A percentile compares a stretch with the other conserved stretches of the same genome.
Conservation (phyloP, 2,329 filamentous ascomycete species). For the Catunica adiposa region DNA sequence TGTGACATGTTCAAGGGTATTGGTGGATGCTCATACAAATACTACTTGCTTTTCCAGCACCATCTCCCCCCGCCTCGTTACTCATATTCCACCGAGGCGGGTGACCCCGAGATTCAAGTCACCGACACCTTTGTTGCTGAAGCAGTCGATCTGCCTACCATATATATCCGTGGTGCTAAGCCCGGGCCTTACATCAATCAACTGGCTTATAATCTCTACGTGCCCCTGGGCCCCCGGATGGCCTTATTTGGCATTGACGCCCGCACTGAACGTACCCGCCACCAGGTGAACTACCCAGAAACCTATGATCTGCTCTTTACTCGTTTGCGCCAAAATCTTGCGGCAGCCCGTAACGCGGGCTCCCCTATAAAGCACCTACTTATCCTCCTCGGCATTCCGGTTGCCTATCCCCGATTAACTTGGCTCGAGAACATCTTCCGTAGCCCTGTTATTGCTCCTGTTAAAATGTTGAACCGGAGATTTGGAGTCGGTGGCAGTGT, state of each 20-base stretch:
- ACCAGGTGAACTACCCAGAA: conserved; percentile 87
- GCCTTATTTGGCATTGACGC: conserved; percentile 83
- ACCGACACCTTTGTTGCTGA: conserved; percentile 55
- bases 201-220: conserved; percentile 71
- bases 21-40: conserved; percentile 87
- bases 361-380: conserved; percentile 79
- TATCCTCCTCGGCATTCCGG: conserved; percentile 70
- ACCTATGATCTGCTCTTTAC: conserved; percentile 76
- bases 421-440: conserved; percentile 89
- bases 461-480: conserved; percentile 77
- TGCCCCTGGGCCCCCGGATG: conserved; percentile 65
- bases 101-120: conserved; percentile 35
- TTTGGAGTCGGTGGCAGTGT: conserved; percentile 72
- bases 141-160: conserved; percentile 37
- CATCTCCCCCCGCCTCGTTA: conserved; percentile 71
- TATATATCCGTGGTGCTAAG: conserved; percentile 58
- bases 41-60: conserved; percentile 96
- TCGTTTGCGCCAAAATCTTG: conserved; percentile 57
- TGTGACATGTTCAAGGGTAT: conserved; percentile 84
- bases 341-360: conserved; percentile 44
- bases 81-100: conserved; percentile 61
- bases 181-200: conserved; percentile 83
- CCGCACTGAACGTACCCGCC: conserved; percentile 81
- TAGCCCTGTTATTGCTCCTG: conserved; percentile 71
- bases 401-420: conserved; percentile 80